Base-by-base conservation (phyloP, 352 stramenopile species). In the Globisporangium yorkense region DNA sequence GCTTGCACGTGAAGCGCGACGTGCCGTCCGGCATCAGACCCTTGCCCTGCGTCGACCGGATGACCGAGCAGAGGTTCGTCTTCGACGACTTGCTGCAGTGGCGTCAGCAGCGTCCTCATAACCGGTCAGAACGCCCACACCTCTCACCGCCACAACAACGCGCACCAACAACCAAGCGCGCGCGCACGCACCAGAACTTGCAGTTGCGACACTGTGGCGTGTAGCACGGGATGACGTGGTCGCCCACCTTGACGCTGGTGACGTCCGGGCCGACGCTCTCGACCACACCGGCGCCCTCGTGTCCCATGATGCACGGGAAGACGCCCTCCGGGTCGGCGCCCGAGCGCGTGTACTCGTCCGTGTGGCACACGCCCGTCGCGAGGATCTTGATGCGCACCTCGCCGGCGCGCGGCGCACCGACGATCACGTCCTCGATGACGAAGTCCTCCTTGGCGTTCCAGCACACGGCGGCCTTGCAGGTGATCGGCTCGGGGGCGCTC, bases 171-270 rank as follows among this genome's bases (percentile, higher is more conserved):
- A 45, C 9, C 31, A 35, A 48, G 16, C 37, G 40, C 20, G 54
- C 71, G 50, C 39, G 40, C 20, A 56, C 71, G 50, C 51, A 84
- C 73, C 84, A 94, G 63, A 94, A 94, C 67, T 94, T 94, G 76
- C 84, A 94, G 50, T 91, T 90, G 68, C 81, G 81, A 77, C 86
- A 96, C 66, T 96, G 80, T 53, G 89, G 88, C 54, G 88, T 97
- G 74, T 98, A 99, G 79, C 92, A 98, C 40, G 96, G 96, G 67
- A 99, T 96, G 39, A 98, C 94, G 65, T 98, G 80, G 70, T 94
- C 85, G 51, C 85, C 85, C 45, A 91, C 83, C 70, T 94, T 84
- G 54, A 94, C 45, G 27, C 71, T 80, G 9, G 81, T 94, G 45
- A 94, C 85, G 45, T 89, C 74, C 10, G 74, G 71, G 3, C 84